Percentiles rank a stretch among this genome's conserved stretches.
Conservation (phyloP, 2,329 filamentous ascomycete species). For the Hypomyces rosellus region DNA sequence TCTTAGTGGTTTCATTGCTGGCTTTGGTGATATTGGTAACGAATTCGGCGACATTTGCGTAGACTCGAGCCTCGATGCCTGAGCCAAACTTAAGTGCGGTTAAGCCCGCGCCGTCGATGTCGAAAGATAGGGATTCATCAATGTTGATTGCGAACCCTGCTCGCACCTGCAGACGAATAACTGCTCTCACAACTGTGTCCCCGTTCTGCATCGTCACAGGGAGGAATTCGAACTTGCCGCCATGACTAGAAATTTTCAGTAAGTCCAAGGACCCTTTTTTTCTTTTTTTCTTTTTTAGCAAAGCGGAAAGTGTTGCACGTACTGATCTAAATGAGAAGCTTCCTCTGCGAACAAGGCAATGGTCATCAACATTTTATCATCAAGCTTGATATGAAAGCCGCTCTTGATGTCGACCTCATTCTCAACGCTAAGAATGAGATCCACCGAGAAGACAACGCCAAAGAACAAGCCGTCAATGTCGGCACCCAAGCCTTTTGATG, state of each 20-base stretch:
- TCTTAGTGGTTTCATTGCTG: slow-evolving; percentile 19
- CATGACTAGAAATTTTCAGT: slow-evolving; percentile 31
- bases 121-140: not conserved
- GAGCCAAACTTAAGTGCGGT: slow-evolving; percentile 24
- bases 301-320: too few species aligned
- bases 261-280: too few species aligned
- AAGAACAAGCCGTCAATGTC: slow-evolving; percentile 33
- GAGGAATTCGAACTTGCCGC: slow-evolving; percentile 50
- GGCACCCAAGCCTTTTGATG: slow-evolving; percentile 39
- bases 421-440: slow-evolving; percentile 45
- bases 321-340: slow-evolving; percentile 44
- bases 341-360: slow-evolving; percentile 45
- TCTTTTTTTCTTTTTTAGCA: too few species aligned
- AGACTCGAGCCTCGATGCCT: slow-evolving; percentile 44
- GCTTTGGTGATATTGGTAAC: slow-evolving; percentile 42
- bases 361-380: slow-evolving; percentile 40
- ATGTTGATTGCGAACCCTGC: slow-evolving; percentile 31
- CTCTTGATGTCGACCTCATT: slow-evolving; percentile 43
- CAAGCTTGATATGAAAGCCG: slow-evolving; percentile 49
- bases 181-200: slow-evolving; percentile 36
- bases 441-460: slow-evolving; percentile 42
- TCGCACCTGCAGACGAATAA: slow-evolving; percentile 41
- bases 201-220: slow-evolving; percentile 44
- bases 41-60: slow-evolving; percentile 48
- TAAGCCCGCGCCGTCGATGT: slow-evolving; percentile 14